Conservation (phyloP, 2,329 filamentous ascomycete species). For the Aureobasidium sp. region DNA sequence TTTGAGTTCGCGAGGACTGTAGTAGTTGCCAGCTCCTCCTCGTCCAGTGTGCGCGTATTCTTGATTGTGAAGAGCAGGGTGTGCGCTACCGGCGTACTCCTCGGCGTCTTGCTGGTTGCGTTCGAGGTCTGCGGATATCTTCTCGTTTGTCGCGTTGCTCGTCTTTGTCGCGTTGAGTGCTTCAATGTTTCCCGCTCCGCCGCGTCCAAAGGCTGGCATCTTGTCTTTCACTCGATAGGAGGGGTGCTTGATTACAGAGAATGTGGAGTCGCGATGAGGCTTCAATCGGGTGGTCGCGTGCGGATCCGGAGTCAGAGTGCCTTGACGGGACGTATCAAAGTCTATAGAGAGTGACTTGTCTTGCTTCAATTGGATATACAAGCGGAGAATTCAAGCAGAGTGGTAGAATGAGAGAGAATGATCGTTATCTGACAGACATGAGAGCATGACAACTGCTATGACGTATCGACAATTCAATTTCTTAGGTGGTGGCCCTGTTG, state of each 20-base stretch:
- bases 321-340: not conserved
- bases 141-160: conserved; percentile 14
- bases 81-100: conserved; percentile 14
- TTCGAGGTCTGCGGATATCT: conserved; percentile 31
- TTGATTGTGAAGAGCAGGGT: conserved; percentile 19
- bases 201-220: conserved; percentile 27
- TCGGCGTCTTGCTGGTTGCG: conserved; percentile 24
- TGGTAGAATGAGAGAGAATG: not conserved
- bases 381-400: not conserved
- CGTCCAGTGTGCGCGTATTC: conserved; percentile 37
- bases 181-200: conserved; percentile 38
- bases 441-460: not conserved
- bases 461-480: not conserved
- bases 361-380: too few species aligned
- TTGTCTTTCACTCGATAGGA: not conserved
- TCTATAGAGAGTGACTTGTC: not conserved
- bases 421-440: not conserved
- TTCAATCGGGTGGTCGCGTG: not conserved
- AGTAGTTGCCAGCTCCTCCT: conserved; percentile 40
- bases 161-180: conserved; percentile 11
- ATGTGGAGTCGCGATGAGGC: not conserved
- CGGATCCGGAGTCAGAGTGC: not conserved
- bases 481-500: not conserved
- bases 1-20: conserved; percentile 32
- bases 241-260: not conserved